phyloP scores from a whole-genome alignment of 192 early-diverging fungal genomes.

The Coemansia sp. region DNA sequence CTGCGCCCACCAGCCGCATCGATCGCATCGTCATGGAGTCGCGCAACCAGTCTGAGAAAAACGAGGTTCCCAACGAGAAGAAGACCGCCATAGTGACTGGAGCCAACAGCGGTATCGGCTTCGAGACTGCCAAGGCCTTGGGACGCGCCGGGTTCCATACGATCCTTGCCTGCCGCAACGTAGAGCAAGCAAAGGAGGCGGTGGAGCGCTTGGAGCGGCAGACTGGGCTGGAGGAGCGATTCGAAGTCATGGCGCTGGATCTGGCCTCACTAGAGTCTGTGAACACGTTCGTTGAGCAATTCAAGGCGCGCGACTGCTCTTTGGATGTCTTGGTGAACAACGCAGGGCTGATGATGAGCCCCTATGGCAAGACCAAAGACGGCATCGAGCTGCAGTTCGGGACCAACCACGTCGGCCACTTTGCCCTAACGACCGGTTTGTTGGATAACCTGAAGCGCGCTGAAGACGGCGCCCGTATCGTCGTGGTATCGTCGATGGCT shows the following conservation, averaged over 20 bases:
- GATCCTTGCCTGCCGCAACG: slow-evolving; percentile 51
- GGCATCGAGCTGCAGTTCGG: slow-evolving; percentile 70
- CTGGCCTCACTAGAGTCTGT: slow-evolving; percentile 56
- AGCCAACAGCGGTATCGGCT: slow-evolving; percentile 65
- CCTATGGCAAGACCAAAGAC: slow-evolving; percentile 57
- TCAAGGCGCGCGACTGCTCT: slow-evolving; percentile 25
- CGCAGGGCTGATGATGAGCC: slow-evolving; percentile 64
- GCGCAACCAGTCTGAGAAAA: slow-evolving; percentile 4
- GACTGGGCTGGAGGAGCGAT: slow-evolving; percentile 34
- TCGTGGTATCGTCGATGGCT: slow-evolving; percentile 44
- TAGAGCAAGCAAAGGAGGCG: slow-evolving; percentile 30
- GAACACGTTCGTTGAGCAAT: slow-evolving; percentile 34
- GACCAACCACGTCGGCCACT: slow-evolving; percentile 67
- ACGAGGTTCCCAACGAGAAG: slow-evolving; percentile 18
- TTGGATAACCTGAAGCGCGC: slow-evolving; percentile 27
- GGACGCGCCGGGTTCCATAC: slow-evolving; percentile 58
- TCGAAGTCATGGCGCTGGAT: slow-evolving; percentile 54
- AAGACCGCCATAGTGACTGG: slow-evolving; percentile 56
- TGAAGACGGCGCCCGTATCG: slow-evolving; percentile 27
- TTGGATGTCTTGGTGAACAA: slow-evolving; percentile 53
- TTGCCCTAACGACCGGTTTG: slow-evolving; percentile 42
- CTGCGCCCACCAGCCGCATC: slow-evolving; percentile 34
- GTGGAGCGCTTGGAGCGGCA: slow-evolving; percentile 40
- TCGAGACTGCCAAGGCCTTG: slow-evolving; percentile 60
- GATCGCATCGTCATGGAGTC: slow-evolving; percentile 31